phyloP scores from a whole-genome alignment of 2,329 filamentous ascomycete species.

The Sporothrix euskadiensis region DNA sequence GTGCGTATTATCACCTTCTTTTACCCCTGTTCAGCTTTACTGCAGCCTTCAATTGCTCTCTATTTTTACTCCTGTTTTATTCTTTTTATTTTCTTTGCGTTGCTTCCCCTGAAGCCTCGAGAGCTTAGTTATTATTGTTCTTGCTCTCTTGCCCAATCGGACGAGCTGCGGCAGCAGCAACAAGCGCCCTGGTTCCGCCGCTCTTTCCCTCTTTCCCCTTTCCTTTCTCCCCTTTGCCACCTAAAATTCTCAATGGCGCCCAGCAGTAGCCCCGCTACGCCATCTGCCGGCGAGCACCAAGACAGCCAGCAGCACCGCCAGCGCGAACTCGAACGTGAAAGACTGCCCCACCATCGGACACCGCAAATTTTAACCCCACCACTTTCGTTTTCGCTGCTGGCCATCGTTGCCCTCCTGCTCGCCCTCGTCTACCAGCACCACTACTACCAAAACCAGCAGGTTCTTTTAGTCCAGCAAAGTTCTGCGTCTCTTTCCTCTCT shows the following conservation, averaged over 20 bases:
- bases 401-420: slow-evolving; percentile 29
- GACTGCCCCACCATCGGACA: slow-evolving; percentile 29
- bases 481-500: not conserved
- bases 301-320: not conserved
- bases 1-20: not conserved
- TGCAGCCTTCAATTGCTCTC: not conserved
- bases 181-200: not conserved
- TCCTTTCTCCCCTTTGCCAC: not conserved
- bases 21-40: not conserved
- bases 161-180: not conserved
- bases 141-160: not conserved
- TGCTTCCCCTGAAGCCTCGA: not conserved
- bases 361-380: slow-evolving; percentile 47
- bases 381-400: slow-evolving; percentile 39
- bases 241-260: not conserved
- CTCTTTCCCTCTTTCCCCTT: not conserved
- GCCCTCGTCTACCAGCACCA: slow-evolving; percentile 31
- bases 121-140: not conserved
- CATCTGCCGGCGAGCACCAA: not conserved
- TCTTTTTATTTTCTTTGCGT: not conserved
- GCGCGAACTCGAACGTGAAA: not conserved
- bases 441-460: slow-evolving; percentile 20
- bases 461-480: slow-evolving; percentile 25
- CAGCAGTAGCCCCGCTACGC: slow-evolving; percentile 7
- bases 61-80: not conserved